Conservation (phyloP, 345 rosid genomes). For the Aquilaria yunnanensis region DNA sequence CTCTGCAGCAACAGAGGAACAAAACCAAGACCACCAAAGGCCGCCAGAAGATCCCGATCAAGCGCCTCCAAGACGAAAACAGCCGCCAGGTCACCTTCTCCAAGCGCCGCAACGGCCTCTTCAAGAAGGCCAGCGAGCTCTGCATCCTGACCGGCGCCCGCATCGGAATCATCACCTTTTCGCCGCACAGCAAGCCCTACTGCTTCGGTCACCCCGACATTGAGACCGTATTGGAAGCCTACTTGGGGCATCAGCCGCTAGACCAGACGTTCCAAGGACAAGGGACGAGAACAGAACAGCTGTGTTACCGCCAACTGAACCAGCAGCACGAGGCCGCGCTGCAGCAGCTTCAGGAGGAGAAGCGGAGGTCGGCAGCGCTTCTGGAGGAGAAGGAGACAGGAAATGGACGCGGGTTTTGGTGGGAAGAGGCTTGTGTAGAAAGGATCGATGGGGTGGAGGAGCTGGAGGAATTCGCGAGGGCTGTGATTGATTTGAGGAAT, state of each 20-base stretch:
- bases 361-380: slow-evolving; percentile 4
- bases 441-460: slow-evolving; percentile 20
- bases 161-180: slow-evolving; percentile 24
- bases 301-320: slow-evolving; percentile 8
- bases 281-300: background rate
- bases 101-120: slow-evolving; percentile 21
- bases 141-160: slow-evolving; percentile 26
- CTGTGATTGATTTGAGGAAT: slow-evolving; percentile 24
- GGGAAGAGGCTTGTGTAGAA: slow-evolving; percentile 26
- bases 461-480: slow-evolving; percentile 22
- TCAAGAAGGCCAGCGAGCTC: slow-evolving; percentile 34
- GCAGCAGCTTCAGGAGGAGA: slow-evolving; percentile 25
- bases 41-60: slow-evolving; percentile 22
- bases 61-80: slow-evolving; percentile 14
- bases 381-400: slow-evolving; percentile 10
- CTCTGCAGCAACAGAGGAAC: too few species aligned
- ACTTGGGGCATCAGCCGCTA: background rate
- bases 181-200: slow-evolving; percentile 28
- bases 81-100: slow-evolving; percentile 21
- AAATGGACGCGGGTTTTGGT: slow-evolving; percentile 21
- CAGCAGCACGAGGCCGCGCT: slow-evolving; percentile 11
- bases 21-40: slow-evolving; percentile 14
- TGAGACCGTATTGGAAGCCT: slow-evolving; percentile 13
- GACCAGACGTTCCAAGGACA: background rate
- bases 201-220: slow-evolving; percentile 25